A percentile compares a stretch with the other conserved stretches of the same genome.
Evolutionary conservation across 2,329 filamentous ascomycete genomes (phyloP).

Genomic region (Hypoxylon sp.): DNA sequence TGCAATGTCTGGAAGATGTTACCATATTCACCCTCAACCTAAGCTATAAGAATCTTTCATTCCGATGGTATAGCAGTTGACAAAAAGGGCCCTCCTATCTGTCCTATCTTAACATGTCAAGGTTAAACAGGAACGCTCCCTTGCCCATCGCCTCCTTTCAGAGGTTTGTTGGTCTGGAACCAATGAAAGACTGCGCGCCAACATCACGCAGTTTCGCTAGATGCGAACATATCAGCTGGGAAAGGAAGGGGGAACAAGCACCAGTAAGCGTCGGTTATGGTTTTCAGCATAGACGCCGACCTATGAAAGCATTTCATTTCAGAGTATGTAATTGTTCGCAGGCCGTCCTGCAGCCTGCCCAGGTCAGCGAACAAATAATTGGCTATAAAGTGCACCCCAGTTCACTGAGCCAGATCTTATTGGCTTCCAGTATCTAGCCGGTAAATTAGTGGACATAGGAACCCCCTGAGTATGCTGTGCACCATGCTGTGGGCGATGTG

Average conservation of each 20-base stretch:
- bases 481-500: constrained; percentile 33
- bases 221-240: constrained; percentile 6
- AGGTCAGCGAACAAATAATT: constrained; percentile 25
- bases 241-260: constrained; percentile 9
- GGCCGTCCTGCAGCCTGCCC: constrained; percentile 24
- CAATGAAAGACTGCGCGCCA: constrained; percentile 6
- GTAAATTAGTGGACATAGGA: constrained; percentile 43
- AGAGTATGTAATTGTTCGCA: constrained; percentile 25
- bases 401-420: constrained; percentile 21
- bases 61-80: constrained; percentile 16
- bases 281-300: constrained; percentile 35
- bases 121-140: constrained; percentile 10
- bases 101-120: constrained; percentile 8
- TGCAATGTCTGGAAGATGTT: constrained; percentile 34
- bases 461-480: constrained; percentile 35
- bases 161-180: constrained; percentile 10
- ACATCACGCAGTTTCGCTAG: constrained; percentile 11
- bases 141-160: constrained; percentile 6
- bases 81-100: constrained; percentile 17
- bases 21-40: constrained; percentile 14
- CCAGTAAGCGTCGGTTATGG: constrained; percentile 25
- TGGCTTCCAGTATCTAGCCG: constrained; percentile 34
- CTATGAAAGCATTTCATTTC: constrained; percentile 30
- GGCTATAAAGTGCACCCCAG: constrained; percentile 24
- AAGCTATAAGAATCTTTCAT: constrained; percentile 21